phyloP scores from a whole-genome alignment of 1,139 yeast species.

The Schwanniomyces etchellsii region DNA sequence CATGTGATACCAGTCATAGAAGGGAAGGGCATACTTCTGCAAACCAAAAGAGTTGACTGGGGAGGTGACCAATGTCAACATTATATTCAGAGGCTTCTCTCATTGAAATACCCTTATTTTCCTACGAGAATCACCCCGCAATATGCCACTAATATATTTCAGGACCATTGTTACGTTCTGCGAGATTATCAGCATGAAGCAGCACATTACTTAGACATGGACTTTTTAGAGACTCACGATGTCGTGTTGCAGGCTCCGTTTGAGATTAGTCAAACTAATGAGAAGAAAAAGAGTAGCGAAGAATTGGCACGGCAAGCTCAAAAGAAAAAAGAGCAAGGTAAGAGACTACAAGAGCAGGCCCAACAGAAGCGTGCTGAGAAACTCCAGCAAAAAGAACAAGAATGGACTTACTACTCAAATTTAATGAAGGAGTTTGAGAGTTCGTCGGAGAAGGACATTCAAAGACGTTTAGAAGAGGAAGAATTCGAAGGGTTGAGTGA shows the following conservation, averaged over 20 bases:
- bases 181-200: constrained; percentile 63
- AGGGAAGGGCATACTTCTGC: constrained; percentile 59
- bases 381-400: constrained; percentile 74
- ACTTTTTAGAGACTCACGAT: constrained; percentile 60
- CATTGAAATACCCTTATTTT: constrained; percentile 86
- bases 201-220: constrained; percentile 50
- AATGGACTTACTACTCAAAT: constrained; percentile 62
- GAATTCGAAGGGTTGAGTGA: constrained; percentile 76
- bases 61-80: constrained; percentile 77
- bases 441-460: constrained; percentile 37
- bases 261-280: constrained; percentile 42
- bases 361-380: constrained; percentile 78
- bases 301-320: constrained; percentile 74
- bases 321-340: constrained; percentile 80
- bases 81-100: constrained; percentile 57
- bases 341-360: constrained; percentile 89
- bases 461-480: constrained; percentile 54
- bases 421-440: constrained; percentile 49
- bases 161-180: constrained; percentile 77
- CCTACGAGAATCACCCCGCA: constrained; percentile 64
- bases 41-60: constrained; percentile 82
- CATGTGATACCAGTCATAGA: constrained; percentile 74
- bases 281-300: constrained; percentile 75
- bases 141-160: constrained; percentile 64
- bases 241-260: constrained; percentile 78